Conservation (phyloP, 73 alveolate species). For the Symbiodinium natans region DNA sequence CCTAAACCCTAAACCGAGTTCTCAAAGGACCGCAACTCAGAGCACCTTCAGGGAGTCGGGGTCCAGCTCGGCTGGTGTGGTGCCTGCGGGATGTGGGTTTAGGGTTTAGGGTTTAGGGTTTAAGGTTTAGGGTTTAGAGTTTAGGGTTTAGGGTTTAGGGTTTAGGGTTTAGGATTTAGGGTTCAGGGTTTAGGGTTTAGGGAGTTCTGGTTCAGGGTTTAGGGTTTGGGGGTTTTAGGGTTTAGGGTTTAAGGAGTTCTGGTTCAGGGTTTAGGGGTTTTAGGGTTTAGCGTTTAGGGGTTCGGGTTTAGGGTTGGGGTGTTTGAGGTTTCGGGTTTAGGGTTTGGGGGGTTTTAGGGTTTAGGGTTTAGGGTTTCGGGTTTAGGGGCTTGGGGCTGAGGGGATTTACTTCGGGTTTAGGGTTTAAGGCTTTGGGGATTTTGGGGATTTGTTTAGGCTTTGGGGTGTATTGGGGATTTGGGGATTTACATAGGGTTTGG, state of each 20-base stretch:
- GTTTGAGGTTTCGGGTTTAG: too few relatives aligned
- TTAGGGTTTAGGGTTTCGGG: neutral
- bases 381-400: too few relatives aligned
- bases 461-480: neutral
- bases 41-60: too few relatives aligned
- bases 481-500: too few relatives aligned
- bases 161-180: neutral
- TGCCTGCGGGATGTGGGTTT: too few relatives aligned
- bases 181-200: neutral
- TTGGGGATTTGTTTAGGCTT: neutral
- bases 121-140: neutral
- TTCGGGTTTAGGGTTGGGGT: neutral
- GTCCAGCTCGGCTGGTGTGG: too few relatives aligned
- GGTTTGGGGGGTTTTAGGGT: neutral
- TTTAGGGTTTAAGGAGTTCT: neutral
- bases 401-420: neutral
- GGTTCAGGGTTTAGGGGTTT: neutral
- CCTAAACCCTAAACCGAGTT: too few relatives aligned
- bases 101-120: neutral
- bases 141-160: neutral
- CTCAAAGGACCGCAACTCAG: too few relatives aligned
- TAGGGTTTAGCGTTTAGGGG: neutral
- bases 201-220: neutral
- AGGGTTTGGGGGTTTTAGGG: slow-evolving; percentile 6
- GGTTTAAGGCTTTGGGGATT: neutral